Evolutionary conservation across 1,284 basidiomycete species (phyloP).

Genomic region (Leccinum huronense): DNA sequence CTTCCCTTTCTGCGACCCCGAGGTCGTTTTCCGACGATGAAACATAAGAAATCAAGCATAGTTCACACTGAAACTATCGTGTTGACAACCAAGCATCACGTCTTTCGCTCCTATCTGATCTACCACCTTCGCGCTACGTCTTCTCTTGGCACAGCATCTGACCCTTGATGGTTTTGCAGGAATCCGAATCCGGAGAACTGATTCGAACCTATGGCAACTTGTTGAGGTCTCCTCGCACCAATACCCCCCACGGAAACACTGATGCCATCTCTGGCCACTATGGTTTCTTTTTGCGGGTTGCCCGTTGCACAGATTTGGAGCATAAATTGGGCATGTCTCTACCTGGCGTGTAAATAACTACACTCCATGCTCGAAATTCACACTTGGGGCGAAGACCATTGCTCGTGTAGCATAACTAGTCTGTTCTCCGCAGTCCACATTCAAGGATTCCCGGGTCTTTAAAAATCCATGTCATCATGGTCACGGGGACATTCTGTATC

Average conservation of each 20-base stretch:
- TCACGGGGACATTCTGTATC: not conserved
- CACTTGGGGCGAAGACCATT: not conserved
- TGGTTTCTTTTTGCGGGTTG: not conserved
- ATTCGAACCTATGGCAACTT: not conserved
- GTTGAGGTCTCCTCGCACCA: not conserved
- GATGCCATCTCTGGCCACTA: not conserved
- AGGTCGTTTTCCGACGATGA: constrained; percentile 19
- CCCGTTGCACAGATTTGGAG: not conserved
- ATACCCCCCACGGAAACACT: not conserved
- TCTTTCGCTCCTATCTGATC: constrained; percentile 35
- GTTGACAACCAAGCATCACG: constrained; percentile 32
- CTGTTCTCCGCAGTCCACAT: not conserved
- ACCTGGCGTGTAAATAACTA: not conserved
- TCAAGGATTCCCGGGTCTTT: not conserved
- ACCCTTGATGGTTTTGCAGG: constrained; percentile 17
- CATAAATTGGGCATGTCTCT: not conserved
- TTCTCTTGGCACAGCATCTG: constrained; percentile 6
- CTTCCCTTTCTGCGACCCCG: not conserved
- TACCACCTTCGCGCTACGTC: not conserved
- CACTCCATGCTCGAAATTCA: not conserved
- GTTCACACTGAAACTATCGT: constrained; percentile 35
- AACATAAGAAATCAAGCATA: constrained; percentile 30
- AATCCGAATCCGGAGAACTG: constrained; percentile 19
- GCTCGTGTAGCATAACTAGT: not conserved
- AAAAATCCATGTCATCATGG: not conserved